A percentile compares a stretch with the other conserved stretches of the same genome.
Evolutionary conservation across 306 rosid species (phyloP).

Genomic region (Luffa acutangula): DNA sequence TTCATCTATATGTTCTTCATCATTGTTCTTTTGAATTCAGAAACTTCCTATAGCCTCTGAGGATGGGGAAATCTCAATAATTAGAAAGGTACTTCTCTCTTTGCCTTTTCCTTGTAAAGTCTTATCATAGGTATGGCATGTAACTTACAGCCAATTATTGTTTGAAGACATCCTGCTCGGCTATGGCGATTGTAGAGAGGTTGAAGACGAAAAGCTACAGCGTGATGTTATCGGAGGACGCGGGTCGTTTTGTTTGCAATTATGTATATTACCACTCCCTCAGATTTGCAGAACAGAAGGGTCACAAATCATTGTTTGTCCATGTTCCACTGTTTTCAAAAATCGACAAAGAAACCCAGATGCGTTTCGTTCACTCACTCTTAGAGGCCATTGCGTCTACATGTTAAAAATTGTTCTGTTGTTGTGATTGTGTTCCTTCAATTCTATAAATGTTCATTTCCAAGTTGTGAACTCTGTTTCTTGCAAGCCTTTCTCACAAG

Average conservation of each 20-base stretch:
- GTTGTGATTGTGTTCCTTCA: not conserved
- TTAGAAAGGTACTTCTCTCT: conserved; percentile 46
- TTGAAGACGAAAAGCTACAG: conserved; percentile 48
- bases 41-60: conserved; percentile 42
- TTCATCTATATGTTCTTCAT: not conserved
- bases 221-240: conserved; percentile 54
- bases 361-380: conserved; percentile 49
- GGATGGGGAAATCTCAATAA: conserved; percentile 53
- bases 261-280: conserved; percentile 82
- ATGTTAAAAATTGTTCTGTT: conserved; percentile 13
- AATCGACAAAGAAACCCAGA: conserved; percentile 66
- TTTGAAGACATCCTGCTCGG: conserved; percentile 43
- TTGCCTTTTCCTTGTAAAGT: not conserved
- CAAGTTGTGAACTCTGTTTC: conserved; percentile 6
- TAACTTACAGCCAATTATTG: conserved; percentile 10
- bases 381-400: conserved; percentile 68
- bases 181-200: conserved; percentile 33
- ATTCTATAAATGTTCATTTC: not conserved
- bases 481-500: not conserved
- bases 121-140: not conserved
- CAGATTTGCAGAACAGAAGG: conserved; percentile 66
- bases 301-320: conserved; percentile 74
- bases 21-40: conserved; percentile 16
- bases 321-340: conserved; percentile 74
- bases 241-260: conserved; percentile 86